phyloP scores from a whole-genome alignment of 805 yeast species.

The Lipomyces chichibuensis region DNA sequence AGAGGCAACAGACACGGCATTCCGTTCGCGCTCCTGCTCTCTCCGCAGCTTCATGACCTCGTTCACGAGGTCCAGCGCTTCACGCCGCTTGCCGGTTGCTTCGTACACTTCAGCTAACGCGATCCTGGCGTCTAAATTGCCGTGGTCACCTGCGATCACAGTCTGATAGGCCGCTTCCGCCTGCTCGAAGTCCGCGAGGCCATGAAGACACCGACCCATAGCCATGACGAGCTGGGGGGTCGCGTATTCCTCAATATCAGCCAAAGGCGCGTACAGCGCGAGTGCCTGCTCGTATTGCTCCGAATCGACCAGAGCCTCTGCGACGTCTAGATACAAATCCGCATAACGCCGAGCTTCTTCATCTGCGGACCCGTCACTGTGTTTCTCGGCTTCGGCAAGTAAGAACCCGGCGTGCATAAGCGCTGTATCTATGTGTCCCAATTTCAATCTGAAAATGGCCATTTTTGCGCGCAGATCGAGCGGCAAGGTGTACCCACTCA shows the following conservation, averaged over 20 bases:
- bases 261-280: constrained; percentile 61
- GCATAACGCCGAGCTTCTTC: constrained; percentile 62
- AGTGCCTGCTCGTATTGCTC: constrained; percentile 79
- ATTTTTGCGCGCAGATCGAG: constrained; percentile 84
- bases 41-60: constrained; percentile 37
- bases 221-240: constrained; percentile 51
- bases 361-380: constrained; percentile 47
- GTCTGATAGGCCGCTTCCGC: constrained; percentile 64
- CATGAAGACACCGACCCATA: constrained; percentile 77
- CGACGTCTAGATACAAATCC: constrained; percentile 79
- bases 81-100: constrained; percentile 41
- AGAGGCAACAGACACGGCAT: constrained; percentile 5
- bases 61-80: constrained; percentile 42
- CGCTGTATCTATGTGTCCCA: constrained; percentile 70
- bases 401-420: constrained; percentile 57
- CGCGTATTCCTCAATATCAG: constrained; percentile 53
- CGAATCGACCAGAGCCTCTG: constrained; percentile 66
- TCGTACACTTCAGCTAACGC: constrained; percentile 82
- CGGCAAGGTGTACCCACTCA: constrained; percentile 57
- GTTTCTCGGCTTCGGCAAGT: constrained; percentile 20
- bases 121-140: constrained; percentile 70
- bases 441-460: constrained; percentile 70
- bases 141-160: constrained; percentile 50
- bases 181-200: constrained; percentile 65
- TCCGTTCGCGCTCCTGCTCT: constrained; percentile 31